Conservation (phyloP, 352 stramenopile genomes). For the Phytophthora pini region DNA sequence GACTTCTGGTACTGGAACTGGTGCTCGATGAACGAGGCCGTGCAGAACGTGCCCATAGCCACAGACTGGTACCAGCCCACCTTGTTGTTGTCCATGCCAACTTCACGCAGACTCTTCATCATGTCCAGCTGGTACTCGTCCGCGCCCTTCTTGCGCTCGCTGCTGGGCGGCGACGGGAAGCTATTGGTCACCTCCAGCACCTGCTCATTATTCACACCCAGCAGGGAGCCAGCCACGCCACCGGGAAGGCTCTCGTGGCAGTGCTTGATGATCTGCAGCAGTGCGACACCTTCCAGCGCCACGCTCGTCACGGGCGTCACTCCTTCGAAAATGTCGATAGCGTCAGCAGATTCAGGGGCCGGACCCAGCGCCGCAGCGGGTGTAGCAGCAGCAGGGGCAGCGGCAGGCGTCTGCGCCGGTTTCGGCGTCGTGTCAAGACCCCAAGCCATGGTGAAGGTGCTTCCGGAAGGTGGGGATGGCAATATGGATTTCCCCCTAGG, state of each 20-base stretch:
- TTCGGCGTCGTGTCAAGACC: conserved; percentile 55
- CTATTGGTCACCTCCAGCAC: conserved; percentile 97
- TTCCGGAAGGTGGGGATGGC: conserved; percentile 21
- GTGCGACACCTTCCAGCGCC: conserved; percentile 81
- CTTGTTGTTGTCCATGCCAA: conserved; percentile 99
- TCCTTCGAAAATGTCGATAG: conserved; percentile 78
- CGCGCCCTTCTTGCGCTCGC: conserved; percentile 79
- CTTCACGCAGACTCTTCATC: conserved; percentile 98
- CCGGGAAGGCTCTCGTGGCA: conserved; percentile 96
- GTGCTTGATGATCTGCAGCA: conserved; percentile 98
- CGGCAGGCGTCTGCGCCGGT: conserved; percentile 26
- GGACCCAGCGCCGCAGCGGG: conserved; percentile 22
- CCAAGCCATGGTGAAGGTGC: conserved; percentile 58
- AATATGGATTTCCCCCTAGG: conserved; percentile 30
- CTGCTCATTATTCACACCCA: conserved; percentile 93
- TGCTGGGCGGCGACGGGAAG: conserved; percentile 94
- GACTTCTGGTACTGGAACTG: conserved; percentile 98
- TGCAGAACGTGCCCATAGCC: conserved; percentile 97
- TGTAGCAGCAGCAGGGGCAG: conserved; percentile 14
- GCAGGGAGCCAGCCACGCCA: conserved; percentile 95
- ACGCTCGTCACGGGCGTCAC: conserved; percentile 71
- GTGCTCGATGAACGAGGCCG: conserved; percentile 93
- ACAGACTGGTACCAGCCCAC: conserved; percentile 99
- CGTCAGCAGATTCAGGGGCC: conserved; percentile 40
- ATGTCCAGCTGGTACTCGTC: conserved; percentile 99